Percentiles rank a stretch among this genome's conserved stretches.
These are phyloP conservation scores for Oldenlandia corymbosa DNA, from an alignment of 257 asterid species.

Conservation along the genomic window DNA sequence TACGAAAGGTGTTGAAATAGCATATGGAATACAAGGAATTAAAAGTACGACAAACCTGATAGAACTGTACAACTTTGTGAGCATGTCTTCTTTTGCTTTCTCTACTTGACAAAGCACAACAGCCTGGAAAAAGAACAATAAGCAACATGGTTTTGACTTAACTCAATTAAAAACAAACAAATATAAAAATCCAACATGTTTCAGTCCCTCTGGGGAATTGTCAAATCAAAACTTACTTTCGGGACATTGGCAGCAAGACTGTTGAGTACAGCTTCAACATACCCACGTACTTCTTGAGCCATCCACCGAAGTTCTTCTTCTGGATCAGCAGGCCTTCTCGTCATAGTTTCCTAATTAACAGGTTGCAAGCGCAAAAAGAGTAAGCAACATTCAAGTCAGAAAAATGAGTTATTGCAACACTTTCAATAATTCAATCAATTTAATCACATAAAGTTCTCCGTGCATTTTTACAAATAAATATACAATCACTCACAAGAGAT, in stretches of 20 bases:
- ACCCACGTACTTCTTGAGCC: conserved; percentile 97
- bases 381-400: not conserved
- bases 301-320: conserved; percentile 98
- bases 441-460: not conserved
- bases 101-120: conserved; percentile 95
- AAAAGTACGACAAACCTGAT: conserved; percentile 48
- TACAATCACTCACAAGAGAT: conserved; percentile 65
- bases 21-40: conserved; percentile 4
- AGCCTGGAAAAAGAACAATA: conserved; percentile 48
- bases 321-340: conserved; percentile 85
- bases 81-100: conserved; percentile 97
- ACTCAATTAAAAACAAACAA: conserved; percentile 5
- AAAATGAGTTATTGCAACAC: too few species aligned
- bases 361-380: conserved; percentile 3
- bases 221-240: conserved; percentile 41
- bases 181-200: not conserved
- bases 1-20: not conserved
- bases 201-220: not conserved
- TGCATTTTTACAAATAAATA: not conserved
- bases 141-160: conserved; percentile 15
- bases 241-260: conserved; percentile 97
- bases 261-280: conserved; percentile 92
- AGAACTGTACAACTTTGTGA: conserved; percentile 82
- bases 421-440: too few species aligned
- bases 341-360: conserved; percentile 62